Conservation (phyloP, 345 rosid genomes). For the Psidium friedrichsthalianum region DNA sequence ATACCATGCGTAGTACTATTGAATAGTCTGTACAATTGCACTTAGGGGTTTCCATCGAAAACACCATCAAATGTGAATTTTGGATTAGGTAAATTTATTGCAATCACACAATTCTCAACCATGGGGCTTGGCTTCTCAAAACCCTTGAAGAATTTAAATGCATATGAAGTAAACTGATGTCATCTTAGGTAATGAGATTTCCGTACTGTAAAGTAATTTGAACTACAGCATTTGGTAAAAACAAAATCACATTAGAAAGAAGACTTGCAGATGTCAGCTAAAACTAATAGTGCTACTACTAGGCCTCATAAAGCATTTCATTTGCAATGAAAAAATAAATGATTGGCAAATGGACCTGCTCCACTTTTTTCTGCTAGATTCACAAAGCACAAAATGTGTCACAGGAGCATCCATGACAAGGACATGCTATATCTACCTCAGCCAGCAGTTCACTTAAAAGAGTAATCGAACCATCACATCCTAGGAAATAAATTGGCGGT, state of each 20-base stretch:
- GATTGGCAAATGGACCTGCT: neutral
- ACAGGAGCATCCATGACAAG: neutral
- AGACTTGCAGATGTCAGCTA: neutral
- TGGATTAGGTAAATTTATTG: neutral
- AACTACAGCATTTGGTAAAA: neutral
- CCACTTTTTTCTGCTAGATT: neutral
- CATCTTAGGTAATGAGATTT: neutral
- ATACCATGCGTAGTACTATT: neutral
- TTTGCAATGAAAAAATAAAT: neutral
- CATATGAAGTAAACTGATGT: neutral
- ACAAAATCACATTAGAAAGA: neutral
- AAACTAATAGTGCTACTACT: neutral
- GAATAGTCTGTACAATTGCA: neutral
- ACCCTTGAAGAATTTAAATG: neutral
- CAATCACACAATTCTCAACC: neutral
- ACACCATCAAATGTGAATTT: neutral
- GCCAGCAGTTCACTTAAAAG: neutral
- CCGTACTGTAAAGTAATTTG: neutral
- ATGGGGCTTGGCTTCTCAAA: neutral
- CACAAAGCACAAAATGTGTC: neutral
- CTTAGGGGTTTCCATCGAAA: neutral
- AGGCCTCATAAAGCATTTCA: neutral
- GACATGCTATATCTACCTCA: neutral
- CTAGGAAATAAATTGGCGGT: neutral
- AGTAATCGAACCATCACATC: neutral